A percentile compares a stretch with the other conserved stretches of the same genome.
These are phyloP conservation scores for Mortierella sp. DNA, from an alignment of 371 early-diverging fungal genomes.

Conservation along the genomic window DNA sequence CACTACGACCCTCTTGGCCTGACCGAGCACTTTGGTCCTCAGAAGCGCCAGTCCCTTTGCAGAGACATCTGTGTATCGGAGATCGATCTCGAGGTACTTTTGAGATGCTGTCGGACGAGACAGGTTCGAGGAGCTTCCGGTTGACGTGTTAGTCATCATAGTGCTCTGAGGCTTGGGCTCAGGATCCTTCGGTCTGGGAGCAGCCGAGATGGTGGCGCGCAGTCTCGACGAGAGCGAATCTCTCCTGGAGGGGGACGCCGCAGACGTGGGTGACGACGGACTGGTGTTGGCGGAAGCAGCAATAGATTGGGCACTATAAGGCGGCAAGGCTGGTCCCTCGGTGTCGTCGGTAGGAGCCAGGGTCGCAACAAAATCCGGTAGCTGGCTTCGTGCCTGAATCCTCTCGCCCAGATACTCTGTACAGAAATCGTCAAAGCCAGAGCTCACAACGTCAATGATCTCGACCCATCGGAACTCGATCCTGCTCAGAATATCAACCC, in stretches of 20 bases:
- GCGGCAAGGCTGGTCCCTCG: neutral
- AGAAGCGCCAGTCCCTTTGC: slow-evolving; percentile 25
- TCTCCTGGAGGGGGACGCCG: neutral
- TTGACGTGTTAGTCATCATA: neutral
- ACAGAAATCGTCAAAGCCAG: slow-evolving; percentile 36
- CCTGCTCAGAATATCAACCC: slow-evolving; percentile 40
- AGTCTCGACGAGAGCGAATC: slow-evolving; percentile 9
- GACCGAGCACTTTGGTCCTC: neutral
- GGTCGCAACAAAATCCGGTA: slow-evolving; percentile 1
- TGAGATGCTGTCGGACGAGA: slow-evolving; percentile 9
- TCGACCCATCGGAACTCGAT: slow-evolving; percentile 46
- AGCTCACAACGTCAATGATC: slow-evolving; percentile 42
- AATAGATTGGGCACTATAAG: slow-evolving; percentile 1
- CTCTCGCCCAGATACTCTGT: slow-evolving; percentile 30
- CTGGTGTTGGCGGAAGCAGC: neutral
- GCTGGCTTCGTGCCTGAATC: slow-evolving; percentile 26
- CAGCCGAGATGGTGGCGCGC: neutral
- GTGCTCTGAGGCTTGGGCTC: neutral
- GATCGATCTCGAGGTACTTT: slow-evolving; percentile 50
- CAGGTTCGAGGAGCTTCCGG: neutral
- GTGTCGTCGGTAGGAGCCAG: neutral
- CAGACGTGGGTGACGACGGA: neutral
- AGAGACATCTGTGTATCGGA: slow-evolving; percentile 51
- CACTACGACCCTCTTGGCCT: slow-evolving; percentile 43
- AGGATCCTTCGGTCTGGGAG: neutral